Evolutionary conservation across 352 stramenopile species (phyloP).

Genomic region (Pythium aristosporum): DNA sequence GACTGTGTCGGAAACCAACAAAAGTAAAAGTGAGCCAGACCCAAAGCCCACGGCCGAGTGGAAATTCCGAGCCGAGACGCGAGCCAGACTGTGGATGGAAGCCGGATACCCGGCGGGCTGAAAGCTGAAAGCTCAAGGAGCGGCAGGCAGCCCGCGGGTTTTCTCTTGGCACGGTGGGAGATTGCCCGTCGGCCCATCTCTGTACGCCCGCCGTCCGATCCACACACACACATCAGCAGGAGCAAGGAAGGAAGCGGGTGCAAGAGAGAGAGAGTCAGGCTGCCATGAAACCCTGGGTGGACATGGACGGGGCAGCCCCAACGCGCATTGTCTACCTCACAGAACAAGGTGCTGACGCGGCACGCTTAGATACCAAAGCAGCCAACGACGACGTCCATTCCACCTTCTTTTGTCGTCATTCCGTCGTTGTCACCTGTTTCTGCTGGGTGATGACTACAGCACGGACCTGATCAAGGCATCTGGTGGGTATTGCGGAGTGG

Average conservation of each 20-base stretch:
- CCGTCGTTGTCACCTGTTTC: neutral
- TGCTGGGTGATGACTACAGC: neutral
- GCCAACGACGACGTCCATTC: neutral
- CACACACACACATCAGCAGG: constrained; percentile 20
- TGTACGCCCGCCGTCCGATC: neutral
- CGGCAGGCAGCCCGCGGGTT: too few relatives aligned
- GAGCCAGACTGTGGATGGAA: neutral
- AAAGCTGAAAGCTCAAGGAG: too few relatives aligned
- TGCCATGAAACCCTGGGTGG: neutral
- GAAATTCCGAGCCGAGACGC: neutral
- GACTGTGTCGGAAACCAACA: constrained; percentile 14
- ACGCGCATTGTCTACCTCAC: neutral
- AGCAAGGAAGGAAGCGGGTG: constrained; percentile 14
- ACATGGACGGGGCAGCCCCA: neutral
- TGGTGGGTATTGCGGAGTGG: constrained; percentile 13
- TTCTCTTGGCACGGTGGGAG: neutral
- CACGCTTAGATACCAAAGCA: too few relatives aligned
- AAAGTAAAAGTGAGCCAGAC: constrained; percentile 30
- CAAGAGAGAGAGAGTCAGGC: constrained; percentile 25
- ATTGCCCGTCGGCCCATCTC: constrained; percentile 21
- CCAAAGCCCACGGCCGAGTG: neutral
- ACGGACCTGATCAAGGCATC: neutral
- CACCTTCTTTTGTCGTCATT: neutral
- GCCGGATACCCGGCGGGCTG: neutral
- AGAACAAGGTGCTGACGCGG: constrained; percentile 2